Evolutionary conservation across 345 rosid genomes (phyloP), one percentile per base, ranked within the genome.

Genomic region (Viola odorata): DNA sequence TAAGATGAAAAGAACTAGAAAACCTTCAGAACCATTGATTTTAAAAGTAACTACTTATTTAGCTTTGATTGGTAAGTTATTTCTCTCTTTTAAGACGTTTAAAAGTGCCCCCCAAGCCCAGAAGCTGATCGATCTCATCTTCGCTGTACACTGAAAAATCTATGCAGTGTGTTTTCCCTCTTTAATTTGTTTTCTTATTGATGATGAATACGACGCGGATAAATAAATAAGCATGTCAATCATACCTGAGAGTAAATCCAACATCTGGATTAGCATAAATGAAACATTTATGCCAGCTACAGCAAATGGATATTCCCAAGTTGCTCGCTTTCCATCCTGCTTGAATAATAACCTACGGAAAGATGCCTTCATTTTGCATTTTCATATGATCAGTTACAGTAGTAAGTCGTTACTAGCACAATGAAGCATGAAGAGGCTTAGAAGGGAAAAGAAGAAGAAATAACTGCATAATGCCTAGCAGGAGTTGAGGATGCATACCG

Each of bases 241-340:
- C 78, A 13, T 59, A 90, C 85, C 85, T 75, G 95, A 74, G 50
- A 65, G 76, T 64, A 94, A 74, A 72, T 91, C 99, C 73, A 94
- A 76, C 99, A 94, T 90, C 77, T 82, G 97, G 71, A 86, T 91
- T 70, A 91, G 72, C 99, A 94, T 88, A 72, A 82, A 91, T 17
- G 99, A 79, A 55, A 94, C 80, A 68, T 94, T 94, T 68, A 94
- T 86, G 71, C 99, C 99, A 55, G 99, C 99, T 72, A 85, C 99
- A 13, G 99, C 99, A 70, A 94, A 94, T 23, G 97, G 97, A 65
- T 94, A 94, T 73, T 94, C 97, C 99, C 99, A 91, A 55, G 85
- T 69, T 51, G 99, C 95, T 64, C 99, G 69, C 32, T 73, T 63
- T 15, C 97, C 99, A 51, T 78, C 86, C 84, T 85, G 82, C 84